Percentiles rank a stretch among this genome's conserved stretches.
Conservation (phyloP, 2,329 filamentous ascomycete species). For the Xylariaceae sp. region DNA sequence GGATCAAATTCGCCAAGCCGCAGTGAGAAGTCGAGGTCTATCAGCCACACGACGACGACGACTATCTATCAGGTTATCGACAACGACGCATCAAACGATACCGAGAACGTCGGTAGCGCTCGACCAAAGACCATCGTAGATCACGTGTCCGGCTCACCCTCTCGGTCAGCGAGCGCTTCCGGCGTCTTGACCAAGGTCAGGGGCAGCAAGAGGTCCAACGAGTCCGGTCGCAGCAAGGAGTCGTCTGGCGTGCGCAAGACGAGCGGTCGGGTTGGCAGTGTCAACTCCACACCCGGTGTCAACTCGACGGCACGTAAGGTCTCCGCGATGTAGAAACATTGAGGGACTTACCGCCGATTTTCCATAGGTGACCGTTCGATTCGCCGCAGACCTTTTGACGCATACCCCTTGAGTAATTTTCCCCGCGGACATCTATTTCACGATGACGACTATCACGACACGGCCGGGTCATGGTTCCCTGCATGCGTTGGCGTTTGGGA, state of each 20-base stretch:
- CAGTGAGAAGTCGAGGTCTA: slow-evolving; percentile 66
- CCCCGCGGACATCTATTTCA: slow-evolving; percentile 35
- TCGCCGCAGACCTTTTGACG: slow-evolving; percentile 27
- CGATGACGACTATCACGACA: slow-evolving; percentile 50
- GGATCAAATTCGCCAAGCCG: slow-evolving; percentile 63
- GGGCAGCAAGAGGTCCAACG: slow-evolving; percentile 58
- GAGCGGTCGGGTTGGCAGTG: slow-evolving; percentile 66
- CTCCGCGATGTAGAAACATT: slow-evolving; percentile 46
- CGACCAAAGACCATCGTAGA: slow-evolving; percentile 61
- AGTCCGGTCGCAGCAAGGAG: slow-evolving; percentile 55
- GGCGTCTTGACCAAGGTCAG: slow-evolving; percentile 67
- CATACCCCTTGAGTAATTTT: slow-evolving; percentile 30
- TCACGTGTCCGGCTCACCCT: slow-evolving; percentile 49
- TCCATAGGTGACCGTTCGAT: slow-evolving; percentile 23
- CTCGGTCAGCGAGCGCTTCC: slow-evolving; percentile 55
- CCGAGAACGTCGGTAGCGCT: slow-evolving; percentile 67
- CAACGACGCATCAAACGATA: slow-evolving; percentile 70
- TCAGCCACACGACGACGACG: slow-evolving; percentile 75
- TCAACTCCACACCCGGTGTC: slow-evolving; percentile 49
- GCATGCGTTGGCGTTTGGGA: slow-evolving; percentile 49
- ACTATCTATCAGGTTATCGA: slow-evolving; percentile 68
- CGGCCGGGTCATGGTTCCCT: slow-evolving; percentile 45
- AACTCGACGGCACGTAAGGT: slow-evolving; percentile 56
- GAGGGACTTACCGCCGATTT: slow-evolving; percentile 17
- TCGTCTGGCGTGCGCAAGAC: slow-evolving; percentile 63